Percentiles rank a stretch among this genome's conserved stretches.
Evolutionary conservation across 2,329 filamentous ascomycete species (phyloP).

Genomic region (Metarhizium brunneum): DNA sequence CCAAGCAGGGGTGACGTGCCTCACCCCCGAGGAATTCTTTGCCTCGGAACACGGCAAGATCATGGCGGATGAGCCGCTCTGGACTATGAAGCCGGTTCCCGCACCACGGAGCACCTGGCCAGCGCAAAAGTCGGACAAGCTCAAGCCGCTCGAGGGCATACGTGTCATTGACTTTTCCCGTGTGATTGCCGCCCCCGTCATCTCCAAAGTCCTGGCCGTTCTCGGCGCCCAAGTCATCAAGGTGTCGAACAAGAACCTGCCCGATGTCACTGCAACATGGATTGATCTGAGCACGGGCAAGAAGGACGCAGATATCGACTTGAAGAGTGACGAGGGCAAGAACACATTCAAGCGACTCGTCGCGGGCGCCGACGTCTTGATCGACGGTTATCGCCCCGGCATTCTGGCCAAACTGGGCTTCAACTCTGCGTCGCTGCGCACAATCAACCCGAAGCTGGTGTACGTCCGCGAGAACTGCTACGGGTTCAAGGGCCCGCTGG

Average conservation of each 20-base stretch:
- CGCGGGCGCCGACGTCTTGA: slow-evolving; percentile 22
- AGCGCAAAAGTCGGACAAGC: slow-evolving; percentile 4
- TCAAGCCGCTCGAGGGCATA: slow-evolving; percentile 21
- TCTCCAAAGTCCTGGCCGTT: slow-evolving; percentile 21
- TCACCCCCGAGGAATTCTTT: slow-evolving; percentile 23
- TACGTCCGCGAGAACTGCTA: slow-evolving; percentile 27
- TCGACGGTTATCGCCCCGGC: slow-evolving; percentile 26
- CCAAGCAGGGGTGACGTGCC: slow-evolving; percentile 22
- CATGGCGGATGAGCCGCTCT: background rate
- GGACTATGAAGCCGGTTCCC: background rate
- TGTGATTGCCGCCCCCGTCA: slow-evolving; percentile 25
- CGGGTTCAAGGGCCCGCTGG: slow-evolving; percentile 23
- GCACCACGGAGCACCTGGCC: background rate
- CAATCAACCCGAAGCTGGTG: slow-evolving; percentile 16
- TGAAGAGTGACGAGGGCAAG: slow-evolving; percentile 16
- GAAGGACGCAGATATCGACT: slow-evolving; percentile 20
- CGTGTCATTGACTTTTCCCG: slow-evolving; percentile 25
- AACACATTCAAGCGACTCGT: slow-evolving; percentile 11
- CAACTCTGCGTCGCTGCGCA: slow-evolving; percentile 9
- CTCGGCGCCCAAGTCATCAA: slow-evolving; percentile 25
- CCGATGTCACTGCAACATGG: slow-evolving; percentile 20
- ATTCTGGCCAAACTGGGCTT: slow-evolving; percentile 22
- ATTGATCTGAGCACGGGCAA: slow-evolving; percentile 26
- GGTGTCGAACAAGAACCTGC: slow-evolving; percentile 21
- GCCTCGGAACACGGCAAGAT: slow-evolving; percentile 15